These are phyloP conservation scores for Xylaria multiplex DNA, from an alignment of 2,329 filamentous ascomycete species.

Conservation along the genomic window DNA sequence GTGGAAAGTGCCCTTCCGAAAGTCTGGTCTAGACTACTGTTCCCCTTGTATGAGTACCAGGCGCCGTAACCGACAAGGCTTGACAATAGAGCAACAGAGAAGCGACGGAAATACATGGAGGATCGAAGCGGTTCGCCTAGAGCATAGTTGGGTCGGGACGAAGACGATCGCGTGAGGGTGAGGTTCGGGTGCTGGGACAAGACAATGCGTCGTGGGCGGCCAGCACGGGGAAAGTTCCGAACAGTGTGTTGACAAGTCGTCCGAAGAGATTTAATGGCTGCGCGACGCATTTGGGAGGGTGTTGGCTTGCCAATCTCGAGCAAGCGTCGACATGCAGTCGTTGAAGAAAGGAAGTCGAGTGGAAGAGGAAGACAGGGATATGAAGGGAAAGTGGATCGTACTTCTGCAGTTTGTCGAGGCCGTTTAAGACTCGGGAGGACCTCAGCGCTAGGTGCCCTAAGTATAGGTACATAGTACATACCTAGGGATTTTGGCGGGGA, in stretches of 20 bases:
- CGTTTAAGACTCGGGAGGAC: no score
- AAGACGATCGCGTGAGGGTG: conserved; percentile 54
- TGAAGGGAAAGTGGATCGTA: conserved; percentile 22
- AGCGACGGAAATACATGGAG: conserved; percentile 79
- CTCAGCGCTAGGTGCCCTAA: no score
- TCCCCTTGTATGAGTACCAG: conserved; percentile 75
- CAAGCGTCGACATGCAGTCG: conserved; percentile 33
- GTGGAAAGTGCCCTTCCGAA: conserved; percentile 54
- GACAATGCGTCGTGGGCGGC: conserved; percentile 54
- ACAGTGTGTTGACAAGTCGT: conserved; percentile 72
- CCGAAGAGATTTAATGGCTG: conserved; percentile 73
- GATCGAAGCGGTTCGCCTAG: conserved; percentile 65
- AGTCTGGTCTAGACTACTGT: conserved; percentile 50
- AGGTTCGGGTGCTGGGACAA: conserved; percentile 42
- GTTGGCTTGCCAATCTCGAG: conserved; percentile 34
- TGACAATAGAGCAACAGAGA: conserved; percentile 73
- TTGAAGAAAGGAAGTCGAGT: conserved; percentile 28
- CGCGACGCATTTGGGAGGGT: conserved; percentile 72
- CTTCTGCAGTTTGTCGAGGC: no score
- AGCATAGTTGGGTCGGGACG: conserved; percentile 51
- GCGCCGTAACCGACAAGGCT: conserved; percentile 79
- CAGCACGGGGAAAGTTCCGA: conserved; percentile 66
- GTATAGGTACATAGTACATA: no score
- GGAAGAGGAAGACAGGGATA: conserved; percentile 32
- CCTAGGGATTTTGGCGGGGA: no score